Conservation (phyloP, 805 yeast species). For the Geotrichum ghanense region DNA sequence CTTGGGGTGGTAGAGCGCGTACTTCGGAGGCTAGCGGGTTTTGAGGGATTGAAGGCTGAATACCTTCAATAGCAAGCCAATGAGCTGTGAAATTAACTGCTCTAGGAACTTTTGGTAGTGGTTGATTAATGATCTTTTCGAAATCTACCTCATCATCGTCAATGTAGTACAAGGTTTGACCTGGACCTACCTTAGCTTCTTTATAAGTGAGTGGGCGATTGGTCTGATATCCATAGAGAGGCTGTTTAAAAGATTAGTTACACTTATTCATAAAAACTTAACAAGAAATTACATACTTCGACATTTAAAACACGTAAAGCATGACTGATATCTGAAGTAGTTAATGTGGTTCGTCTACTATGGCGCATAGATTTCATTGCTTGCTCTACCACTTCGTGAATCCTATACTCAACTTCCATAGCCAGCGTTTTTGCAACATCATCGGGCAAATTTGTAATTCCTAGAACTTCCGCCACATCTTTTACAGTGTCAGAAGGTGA, state of each 20-base stretch:
- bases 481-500: conserved; percentile 94
- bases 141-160: conserved; percentile 90
- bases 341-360: conserved; percentile 69
- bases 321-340: conserved; percentile 70
- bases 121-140: conserved; percentile 85
- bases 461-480: conserved; percentile 90
- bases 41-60: conserved; percentile 95
- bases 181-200: conserved; percentile 82
- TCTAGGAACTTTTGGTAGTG: conserved; percentile 90
- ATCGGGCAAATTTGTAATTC: conserved; percentile 63
- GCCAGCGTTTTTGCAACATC: conserved; percentile 92
- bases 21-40: conserved; percentile 76
- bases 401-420: conserved; percentile 98
- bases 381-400: conserved; percentile 89
- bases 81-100: conserved; percentile 81
- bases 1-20: conserved; percentile 60
- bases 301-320: conserved; percentile 80
- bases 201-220: conserved; percentile 62
- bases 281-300: conserved; percentile 32
- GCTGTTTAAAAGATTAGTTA: conserved; percentile 85
- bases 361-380: conserved; percentile 95
- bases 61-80: conserved; percentile 98
- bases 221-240: conserved; percentile 28
- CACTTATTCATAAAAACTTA: neutral
- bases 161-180: conserved; percentile 84